These are phyloP conservation scores for Boeremia exigua DNA, from an alignment of 2,329 filamentous ascomycete species.

Conservation along the genomic window DNA sequence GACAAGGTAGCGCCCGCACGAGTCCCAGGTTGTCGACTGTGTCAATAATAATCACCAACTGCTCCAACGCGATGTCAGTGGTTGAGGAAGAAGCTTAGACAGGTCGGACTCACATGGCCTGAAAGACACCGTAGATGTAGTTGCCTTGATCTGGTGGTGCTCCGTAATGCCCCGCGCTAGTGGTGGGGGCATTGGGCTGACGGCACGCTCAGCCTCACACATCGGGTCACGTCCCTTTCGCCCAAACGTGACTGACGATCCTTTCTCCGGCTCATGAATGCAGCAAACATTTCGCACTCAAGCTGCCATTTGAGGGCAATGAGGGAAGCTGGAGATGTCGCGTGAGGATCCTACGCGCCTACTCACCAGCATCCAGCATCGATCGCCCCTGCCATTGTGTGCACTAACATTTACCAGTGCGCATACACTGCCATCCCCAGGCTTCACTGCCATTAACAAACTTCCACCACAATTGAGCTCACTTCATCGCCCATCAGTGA, in stretches of 20 bases:
- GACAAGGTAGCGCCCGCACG: constrained; percentile 20
- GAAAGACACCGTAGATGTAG: constrained; percentile 21
- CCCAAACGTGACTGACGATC: background rate
- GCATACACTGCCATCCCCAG: constrained; percentile 10
- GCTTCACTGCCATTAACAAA: constrained; percentile 39
- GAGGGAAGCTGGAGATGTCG: constrained; percentile 18
- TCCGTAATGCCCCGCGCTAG: constrained; percentile 27
- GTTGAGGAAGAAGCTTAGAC: background rate
- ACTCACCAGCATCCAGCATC: constrained; percentile 8
- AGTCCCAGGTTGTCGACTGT: background rate
- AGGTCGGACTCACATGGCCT: background rate
- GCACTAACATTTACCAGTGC: constrained; percentile 1
- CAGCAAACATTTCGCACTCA: constrained; percentile 4
- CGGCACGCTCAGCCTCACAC: background rate
- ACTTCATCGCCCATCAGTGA: constrained; percentile 17
- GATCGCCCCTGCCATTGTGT: background rate
- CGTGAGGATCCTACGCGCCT: constrained; percentile 34
- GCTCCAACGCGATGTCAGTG: background rate
- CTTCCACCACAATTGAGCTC: constrained; percentile 11
- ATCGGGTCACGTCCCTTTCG: background rate
- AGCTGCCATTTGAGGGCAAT: constrained; percentile 8
- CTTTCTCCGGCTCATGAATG: background rate
- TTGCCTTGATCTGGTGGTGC: constrained; percentile 29
- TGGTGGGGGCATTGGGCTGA: constrained; percentile 14
- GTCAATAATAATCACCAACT: background rate